A percentile compares a stretch with the other conserved stretches of the same genome.
These are phyloP conservation scores for Kwoniella dendrophila DNA, from an alignment of 768 basidiomycete species.

Conservation along the genomic window DNA sequence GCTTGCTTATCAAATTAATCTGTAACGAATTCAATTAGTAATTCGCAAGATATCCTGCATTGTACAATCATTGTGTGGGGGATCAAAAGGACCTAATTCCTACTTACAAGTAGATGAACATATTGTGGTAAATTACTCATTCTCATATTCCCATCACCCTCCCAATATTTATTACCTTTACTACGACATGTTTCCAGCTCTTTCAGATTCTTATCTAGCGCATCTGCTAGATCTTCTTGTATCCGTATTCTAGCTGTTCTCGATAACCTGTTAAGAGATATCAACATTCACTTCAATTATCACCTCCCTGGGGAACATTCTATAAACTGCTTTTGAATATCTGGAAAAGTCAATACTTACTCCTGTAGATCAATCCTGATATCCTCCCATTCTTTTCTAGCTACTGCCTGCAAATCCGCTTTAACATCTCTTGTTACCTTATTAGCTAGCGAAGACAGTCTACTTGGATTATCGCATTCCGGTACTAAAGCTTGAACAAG, in stretches of 20 bases:
- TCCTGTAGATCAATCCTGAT: constrained; percentile 21
- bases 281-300: not conserved
- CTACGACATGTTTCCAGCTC: constrained; percentile 11
- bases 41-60: not conserved
- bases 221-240: constrained; percentile 41
- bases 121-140: constrained; percentile 45
- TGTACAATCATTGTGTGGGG: not conserved
- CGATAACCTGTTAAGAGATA: constrained; percentile 10
- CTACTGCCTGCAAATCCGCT: constrained; percentile 29
- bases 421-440: constrained; percentile 27
- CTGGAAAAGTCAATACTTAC: too few relatives aligned
- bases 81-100: not conserved
- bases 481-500: constrained; percentile 18
- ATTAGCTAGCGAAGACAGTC: not conserved
- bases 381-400: constrained; percentile 43
- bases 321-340: not conserved
- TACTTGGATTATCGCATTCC: not conserved
- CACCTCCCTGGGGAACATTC: not conserved
- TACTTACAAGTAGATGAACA: constrained; percentile 40
- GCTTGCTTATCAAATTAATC: constrained; percentile 36
- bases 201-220: constrained; percentile 26
- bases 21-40: not conserved
- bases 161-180: constrained; percentile 24
- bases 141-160: constrained; percentile 32
- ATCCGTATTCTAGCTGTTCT: constrained; percentile 33